Evolutionary conservation across 441 rosid species (phyloP), one percentile per base, ranked within the genome.

Genomic region (Viola pubescens): DNA sequence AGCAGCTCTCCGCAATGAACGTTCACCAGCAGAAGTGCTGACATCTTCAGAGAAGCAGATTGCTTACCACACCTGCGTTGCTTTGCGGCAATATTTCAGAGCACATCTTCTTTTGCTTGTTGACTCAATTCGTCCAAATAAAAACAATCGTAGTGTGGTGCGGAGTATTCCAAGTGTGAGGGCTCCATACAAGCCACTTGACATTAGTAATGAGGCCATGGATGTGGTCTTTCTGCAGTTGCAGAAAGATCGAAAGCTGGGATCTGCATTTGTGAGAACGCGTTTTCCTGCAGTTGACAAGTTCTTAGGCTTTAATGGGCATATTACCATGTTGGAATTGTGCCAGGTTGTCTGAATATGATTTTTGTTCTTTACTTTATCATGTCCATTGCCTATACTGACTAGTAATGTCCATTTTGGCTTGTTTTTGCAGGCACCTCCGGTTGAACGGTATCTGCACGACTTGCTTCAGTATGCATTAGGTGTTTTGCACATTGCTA

Each of bases 51-150:
- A 84, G 76, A 94, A 94, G 81, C 98, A 91, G 81, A 81, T 87
- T 79, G 97, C 97, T 59, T 91, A 82, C 72, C 97, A 94, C 71
- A 80, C 92, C 9, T 82, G 97, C 78, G 82, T 88, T 65, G 97
- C 99, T 62, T 70, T 94, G 81, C 89, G 97, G 65, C 99, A 94
- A 67, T 94, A 94, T 76, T 91, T 94, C 72, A 82, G 99, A 78
- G 97, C 98, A 58, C 99, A 91, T 81, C 86, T 94, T 58, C 86
- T 91, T 60, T 76, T 91, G 76, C 87, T 91, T 64, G 81, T 88
- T 59, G 98, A 94, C 69, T 83, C 97, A 14, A 82, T 91, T 57
- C 95, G 99, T 37, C 99, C 99, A 51, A 80, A 73, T 70, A 87
- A 83, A 86, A 84, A 76, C 73, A 82, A 75, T 70, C 80, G 99